Base-by-base conservation (phyloP, 140 eudicot species). In the Senecio squalidus region DNA sequence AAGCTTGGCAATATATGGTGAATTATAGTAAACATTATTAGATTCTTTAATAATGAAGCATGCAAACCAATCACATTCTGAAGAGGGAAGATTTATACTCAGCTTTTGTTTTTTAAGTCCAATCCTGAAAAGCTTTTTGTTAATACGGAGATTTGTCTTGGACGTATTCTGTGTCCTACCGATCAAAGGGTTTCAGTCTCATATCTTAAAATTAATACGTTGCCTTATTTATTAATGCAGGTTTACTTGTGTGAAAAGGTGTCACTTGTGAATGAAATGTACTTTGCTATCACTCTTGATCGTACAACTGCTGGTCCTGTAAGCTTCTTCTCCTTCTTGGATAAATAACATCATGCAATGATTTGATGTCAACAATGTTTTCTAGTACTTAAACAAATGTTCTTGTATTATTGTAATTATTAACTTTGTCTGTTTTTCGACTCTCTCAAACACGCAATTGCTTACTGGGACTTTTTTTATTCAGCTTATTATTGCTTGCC, bases 271-370 rank as follows among this genome's bases (percentile, higher is more conserved):
- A 86, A 91, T 26, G 98, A 91, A 75, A 86, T 91, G 96, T 91
- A 91, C 83, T 91, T 91, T 7, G 93, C 98, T 44, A 91, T 91
- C 74, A 91, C 86, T 34, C 95, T 91, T 60, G 98, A 91, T 54
- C 91, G 98, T 67, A 75, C 75, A 61, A 73, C 96, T 76, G 94
- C 94, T 74, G 98, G 98, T 24, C 96, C 94, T 9, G 98, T 91
- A 87, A 76, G 98, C 58, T 44, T 31, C 56, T 56, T 48, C 45
- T 64, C 52, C 33, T 22, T 7, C 33, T 20, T 55, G 16, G 20
- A 21, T 15, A 28, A 17, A 62, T 45, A 20, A n/a, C 13, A 20
- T 46, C 16, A n/a, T 31, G 20, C n/a, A 20, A 29, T 29, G 31
- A 62, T 28, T 62, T 29, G 23, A 16, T 30, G 25, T 34, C 21